A percentile compares a stretch with the other conserved stretches of the same genome.
These are phyloP conservation scores for Pterocarpus macrocarpus DNA, from an alignment of 306 rosid species.

Conservation along the genomic window DNA sequence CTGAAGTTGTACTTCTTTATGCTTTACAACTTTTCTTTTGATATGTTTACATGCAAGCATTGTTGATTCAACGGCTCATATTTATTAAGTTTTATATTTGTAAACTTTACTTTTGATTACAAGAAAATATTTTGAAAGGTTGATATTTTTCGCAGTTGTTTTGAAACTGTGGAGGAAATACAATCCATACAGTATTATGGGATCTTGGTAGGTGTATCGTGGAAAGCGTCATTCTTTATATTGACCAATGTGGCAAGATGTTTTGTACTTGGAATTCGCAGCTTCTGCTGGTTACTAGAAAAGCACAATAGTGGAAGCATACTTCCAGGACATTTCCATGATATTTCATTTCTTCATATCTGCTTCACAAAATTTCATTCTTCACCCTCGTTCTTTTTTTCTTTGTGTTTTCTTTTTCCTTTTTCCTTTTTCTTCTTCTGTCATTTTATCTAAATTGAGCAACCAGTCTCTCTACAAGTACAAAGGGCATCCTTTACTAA, in stretches of 20 bases:
- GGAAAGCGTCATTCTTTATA: not conserved
- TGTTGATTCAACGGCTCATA: too few relatives aligned
- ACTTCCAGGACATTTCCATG: not conserved
- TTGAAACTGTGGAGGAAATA: too few relatives aligned
- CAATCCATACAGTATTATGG: not conserved
- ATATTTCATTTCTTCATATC: not conserved
- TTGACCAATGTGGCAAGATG: not conserved
- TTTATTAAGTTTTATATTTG: too few relatives aligned
- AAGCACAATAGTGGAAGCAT: not conserved
- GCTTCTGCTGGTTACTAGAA: not conserved
- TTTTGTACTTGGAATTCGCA: not conserved
- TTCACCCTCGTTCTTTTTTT: not conserved
- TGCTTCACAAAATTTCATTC: conserved; percentile 1
- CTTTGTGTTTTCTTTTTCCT: not conserved
- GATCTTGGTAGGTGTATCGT: not conserved
- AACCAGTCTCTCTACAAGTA: not conserved
- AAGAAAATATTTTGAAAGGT: too few relatives aligned
- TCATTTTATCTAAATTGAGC: not conserved
- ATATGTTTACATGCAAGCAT: not conserved
- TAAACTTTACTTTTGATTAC: too few relatives aligned
- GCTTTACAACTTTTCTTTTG: not conserved
- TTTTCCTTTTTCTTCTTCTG: not conserved
- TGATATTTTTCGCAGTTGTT: too few relatives aligned
- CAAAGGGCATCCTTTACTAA: not conserved
- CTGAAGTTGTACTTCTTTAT: not conserved